A percentile compares a stretch with the other conserved stretches of the same genome.
Evolutionary conservation across 768 basidiomycete species (phyloP).

Genomic region (Leccinum subtestaceum): DNA sequence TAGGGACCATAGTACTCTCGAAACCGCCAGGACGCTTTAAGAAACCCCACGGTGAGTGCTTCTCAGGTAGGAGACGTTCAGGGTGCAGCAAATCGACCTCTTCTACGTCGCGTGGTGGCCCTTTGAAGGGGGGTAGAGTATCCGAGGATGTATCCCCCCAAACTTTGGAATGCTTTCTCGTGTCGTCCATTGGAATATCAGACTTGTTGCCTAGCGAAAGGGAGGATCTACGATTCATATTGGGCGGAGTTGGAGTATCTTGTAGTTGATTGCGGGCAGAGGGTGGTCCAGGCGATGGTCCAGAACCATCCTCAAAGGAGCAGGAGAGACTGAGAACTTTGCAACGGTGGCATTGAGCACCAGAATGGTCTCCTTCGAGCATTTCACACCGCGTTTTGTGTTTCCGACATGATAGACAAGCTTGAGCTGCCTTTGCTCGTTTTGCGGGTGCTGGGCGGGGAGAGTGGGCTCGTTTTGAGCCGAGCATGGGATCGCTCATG

Average conservation of each 20-base stretch:
- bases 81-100: slow-evolving; percentile 33
- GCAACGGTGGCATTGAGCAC: slow-evolving; percentile 46
- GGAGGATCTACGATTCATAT: slow-evolving; percentile 26
- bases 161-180: slow-evolving; percentile 17
- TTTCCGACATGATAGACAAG: slow-evolving; percentile 45
- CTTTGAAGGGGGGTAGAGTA: slow-evolving; percentile 18
- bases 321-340: slow-evolving; percentile 46
- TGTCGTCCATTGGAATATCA: slow-evolving; percentile 21
- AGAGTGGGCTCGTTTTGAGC: slow-evolving; percentile 33
- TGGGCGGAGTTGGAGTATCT: slow-evolving; percentile 21
- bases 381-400: slow-evolving; percentile 51
- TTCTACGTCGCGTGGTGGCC: slow-evolving; percentile 17
- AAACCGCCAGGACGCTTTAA: slow-evolving; percentile 36
- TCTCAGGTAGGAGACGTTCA: slow-evolving; percentile 37
- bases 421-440: slow-evolving; percentile 43
- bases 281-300: slow-evolving; percentile 13
- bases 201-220: slow-evolving; percentile 19
- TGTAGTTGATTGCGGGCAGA: slow-evolving; percentile 20
- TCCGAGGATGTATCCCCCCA: slow-evolving; percentile 21
- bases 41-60: slow-evolving; percentile 38
- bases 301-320: slow-evolving; percentile 40
- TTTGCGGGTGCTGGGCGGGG: slow-evolving; percentile 33
- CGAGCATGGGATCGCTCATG: slow-evolving; percentile 20
- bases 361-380: slow-evolving; percentile 38
- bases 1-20: slow-evolving; percentile 45